Evolutionary conservation across 78 protist genomes (phyloP).

Genomic region (Emiliania huxleyi): DNA sequence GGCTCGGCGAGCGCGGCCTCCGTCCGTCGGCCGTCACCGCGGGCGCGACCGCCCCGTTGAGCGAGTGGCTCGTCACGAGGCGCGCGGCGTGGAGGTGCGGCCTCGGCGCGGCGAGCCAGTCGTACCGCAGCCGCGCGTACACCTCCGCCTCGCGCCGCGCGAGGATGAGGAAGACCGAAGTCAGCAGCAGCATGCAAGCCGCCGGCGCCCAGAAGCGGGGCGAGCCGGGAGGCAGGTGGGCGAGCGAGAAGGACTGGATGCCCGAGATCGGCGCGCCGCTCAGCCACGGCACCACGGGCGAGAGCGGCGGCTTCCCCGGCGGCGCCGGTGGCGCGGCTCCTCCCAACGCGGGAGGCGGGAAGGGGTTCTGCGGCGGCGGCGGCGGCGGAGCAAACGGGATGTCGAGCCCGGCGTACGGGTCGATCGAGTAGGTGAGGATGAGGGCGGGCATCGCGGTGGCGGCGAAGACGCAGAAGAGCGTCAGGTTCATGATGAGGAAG

Average conservation of each 20-base stretch:
- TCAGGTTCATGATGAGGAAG: background rate
- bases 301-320: background rate
- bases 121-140: background rate
- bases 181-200: background rate
- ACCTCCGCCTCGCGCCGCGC: background rate
- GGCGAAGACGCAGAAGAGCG: background rate
- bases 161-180: background rate
- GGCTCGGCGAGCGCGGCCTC: too few relatives aligned
- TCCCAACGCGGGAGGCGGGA: background rate
- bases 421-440: background rate
- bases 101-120: background rate
- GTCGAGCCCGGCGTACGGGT: background rate
- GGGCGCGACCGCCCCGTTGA: too few relatives aligned
- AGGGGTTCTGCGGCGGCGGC: background rate
- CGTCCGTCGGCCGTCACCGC: too few relatives aligned
- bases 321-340: background rate
- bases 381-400: background rate
- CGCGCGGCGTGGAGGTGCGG: background rate
- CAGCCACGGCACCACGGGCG: background rate
- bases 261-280: background rate
- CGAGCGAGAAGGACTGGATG: background rate
- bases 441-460: background rate
- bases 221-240: background rate
- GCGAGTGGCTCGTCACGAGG: too few relatives aligned
- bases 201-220: background rate